These are phyloP conservation scores for Phytophthora boehmeriae DNA, from an alignment of 352 stramenopile species.

Conservation along the genomic window DNA sequence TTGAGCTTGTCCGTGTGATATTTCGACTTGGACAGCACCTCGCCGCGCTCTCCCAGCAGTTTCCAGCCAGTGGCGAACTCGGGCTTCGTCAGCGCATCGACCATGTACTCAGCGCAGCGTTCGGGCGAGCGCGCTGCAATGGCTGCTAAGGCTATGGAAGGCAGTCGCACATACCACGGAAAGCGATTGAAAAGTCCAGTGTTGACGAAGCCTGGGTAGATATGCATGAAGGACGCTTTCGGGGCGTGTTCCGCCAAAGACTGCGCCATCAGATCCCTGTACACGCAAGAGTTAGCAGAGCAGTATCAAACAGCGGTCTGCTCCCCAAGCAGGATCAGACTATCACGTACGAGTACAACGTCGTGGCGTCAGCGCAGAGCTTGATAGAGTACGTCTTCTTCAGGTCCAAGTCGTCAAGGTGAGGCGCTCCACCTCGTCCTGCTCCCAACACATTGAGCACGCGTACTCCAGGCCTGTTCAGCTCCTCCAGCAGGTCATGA, in stretches of 20 bases:
- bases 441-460: constrained; percentile 37
- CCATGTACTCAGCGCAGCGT: constrained; percentile 28
- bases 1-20: constrained; percentile 37
- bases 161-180: constrained; percentile 31
- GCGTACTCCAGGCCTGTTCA: constrained; percentile 28
- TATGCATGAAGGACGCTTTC: constrained; percentile 39
- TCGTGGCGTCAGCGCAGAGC: constrained; percentile 29
- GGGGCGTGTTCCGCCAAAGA: constrained; percentile 31
- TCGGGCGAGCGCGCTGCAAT: constrained; percentile 30
- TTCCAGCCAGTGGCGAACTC: constrained; percentile 30
- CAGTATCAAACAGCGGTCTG: neutral
- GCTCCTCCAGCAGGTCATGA: constrained; percentile 23
- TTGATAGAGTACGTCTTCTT: constrained; percentile 35
- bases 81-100: constrained; percentile 27
- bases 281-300: neutral
- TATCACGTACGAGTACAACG: constrained; percentile 34
- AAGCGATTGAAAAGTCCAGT: constrained; percentile 27
- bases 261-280: constrained; percentile 35
- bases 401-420: constrained; percentile 34
- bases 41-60: constrained; percentile 23
- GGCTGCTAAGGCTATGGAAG: constrained; percentile 26
- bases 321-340: neutral
- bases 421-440: constrained; percentile 26
- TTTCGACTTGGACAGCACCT: constrained; percentile 28
- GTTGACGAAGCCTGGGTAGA: constrained; percentile 38